Evolutionary conservation across 805 yeast species (phyloP).

Genomic region (Zygosaccharomyces bailii): DNA sequence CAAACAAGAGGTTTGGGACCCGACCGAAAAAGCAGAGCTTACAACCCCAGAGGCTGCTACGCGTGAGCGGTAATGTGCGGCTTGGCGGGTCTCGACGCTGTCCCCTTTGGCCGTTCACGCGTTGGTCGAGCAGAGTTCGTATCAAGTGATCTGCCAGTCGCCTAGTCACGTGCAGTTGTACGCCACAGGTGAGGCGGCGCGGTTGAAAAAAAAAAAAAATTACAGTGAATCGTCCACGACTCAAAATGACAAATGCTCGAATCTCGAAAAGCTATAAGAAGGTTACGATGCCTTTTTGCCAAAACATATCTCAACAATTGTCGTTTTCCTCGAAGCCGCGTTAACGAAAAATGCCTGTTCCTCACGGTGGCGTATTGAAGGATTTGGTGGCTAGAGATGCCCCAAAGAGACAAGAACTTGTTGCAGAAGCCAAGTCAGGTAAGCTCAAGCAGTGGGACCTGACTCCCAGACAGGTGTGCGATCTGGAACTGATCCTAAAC

Average conservation of each 20-base stretch:
- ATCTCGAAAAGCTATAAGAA: neutral
- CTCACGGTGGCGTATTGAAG: slow-evolving; percentile 90
- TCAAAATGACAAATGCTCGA: neutral
- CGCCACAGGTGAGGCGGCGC: neutral
- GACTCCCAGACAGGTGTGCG: slow-evolving; percentile 89
- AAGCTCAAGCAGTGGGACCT: slow-evolving; percentile 43
- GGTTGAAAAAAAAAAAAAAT: neutral
- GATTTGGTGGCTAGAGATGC: slow-evolving; percentile 84
- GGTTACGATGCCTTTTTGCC: neutral
- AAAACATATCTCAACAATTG: neutral
- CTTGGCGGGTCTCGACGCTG: too few relatives aligned
- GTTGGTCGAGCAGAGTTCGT: too few relatives aligned
- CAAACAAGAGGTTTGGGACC: too few relatives aligned
- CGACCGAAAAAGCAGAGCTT: too few relatives aligned
- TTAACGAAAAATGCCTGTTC: slow-evolving; percentile 54
- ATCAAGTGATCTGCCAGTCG: too few relatives aligned
- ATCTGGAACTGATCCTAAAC: slow-evolving; percentile 81
- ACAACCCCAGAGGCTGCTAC: too few relatives aligned
- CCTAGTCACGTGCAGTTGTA: too few relatives aligned
- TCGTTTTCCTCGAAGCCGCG: neutral
- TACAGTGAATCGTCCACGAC: neutral
- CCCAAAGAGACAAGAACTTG: slow-evolving; percentile 50
- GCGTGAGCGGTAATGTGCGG: too few relatives aligned
- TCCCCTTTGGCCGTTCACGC: too few relatives aligned
- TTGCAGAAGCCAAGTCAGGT: slow-evolving; percentile 52